phyloP scores from a whole-genome alignment of 345 rosid genomes.

The Citrus mangshanensis region DNA sequence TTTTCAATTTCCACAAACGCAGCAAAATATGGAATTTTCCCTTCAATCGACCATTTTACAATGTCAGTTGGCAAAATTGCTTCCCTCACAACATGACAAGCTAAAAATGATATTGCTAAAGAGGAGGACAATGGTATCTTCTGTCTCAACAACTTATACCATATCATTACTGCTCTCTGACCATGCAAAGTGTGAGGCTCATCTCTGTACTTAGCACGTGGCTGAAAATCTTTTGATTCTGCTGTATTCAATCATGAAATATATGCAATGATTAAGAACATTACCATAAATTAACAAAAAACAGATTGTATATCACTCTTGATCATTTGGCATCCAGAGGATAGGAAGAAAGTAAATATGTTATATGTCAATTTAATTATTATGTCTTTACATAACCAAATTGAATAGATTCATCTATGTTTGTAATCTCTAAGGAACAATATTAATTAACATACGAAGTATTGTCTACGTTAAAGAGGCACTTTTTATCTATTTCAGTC shows the following conservation, averaged over 20 bases:
- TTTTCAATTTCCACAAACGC: conserved; percentile 62
- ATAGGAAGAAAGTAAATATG: no score
- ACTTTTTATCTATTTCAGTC: background rate
- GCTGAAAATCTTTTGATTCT: conserved; percentile 29
- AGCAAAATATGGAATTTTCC: conserved; percentile 64
- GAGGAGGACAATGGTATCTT: conserved; percentile 50
- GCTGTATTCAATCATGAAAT: conserved; percentile 14
- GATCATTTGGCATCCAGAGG: no score
- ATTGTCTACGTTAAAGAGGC: background rate
- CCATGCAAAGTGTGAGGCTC: conserved; percentile 59
- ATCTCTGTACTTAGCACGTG: conserved; percentile 15
- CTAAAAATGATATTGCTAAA: conserved; percentile 67
- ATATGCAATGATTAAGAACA: background rate
- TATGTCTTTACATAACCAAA: background rate
- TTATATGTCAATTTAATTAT: background rate
- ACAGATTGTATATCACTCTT: no score
- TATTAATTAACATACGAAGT: no score
- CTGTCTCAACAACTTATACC: conserved; percentile 54
- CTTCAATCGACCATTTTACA: conserved; percentile 67
- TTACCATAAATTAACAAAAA: no score
- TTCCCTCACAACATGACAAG: conserved; percentile 70
- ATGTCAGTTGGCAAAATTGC: conserved; percentile 67
- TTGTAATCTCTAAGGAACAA: background rate
- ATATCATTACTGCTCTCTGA: conserved; percentile 59
- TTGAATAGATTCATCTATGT: background rate